phyloP scores from a whole-genome alignment of 305 asterid genomes.

The Fraxinus xanthoxyloides region DNA sequence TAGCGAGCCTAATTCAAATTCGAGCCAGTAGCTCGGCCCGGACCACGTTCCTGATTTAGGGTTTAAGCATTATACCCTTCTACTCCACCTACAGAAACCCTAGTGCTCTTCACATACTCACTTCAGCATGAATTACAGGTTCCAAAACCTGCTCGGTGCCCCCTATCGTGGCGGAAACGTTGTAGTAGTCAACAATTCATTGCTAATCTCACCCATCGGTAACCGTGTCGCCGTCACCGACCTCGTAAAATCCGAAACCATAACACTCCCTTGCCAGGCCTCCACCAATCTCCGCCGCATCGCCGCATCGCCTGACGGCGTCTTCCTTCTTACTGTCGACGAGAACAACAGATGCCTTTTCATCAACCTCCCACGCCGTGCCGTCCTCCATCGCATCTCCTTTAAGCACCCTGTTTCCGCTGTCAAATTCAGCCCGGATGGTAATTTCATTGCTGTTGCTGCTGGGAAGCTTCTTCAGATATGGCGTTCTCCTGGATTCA shows the following conservation, averaged over 20 bases:
- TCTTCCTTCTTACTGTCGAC: constrained; percentile 77
- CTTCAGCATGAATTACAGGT: constrained; percentile 68
- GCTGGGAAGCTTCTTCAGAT: constrained; percentile 88
- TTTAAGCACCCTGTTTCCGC: constrained; percentile 65
- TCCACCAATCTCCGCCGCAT: constrained; percentile 78
- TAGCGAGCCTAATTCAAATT: neutral
- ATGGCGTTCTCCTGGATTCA: constrained; percentile 92
- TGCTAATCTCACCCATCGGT: constrained; percentile 75
- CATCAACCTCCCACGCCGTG: constrained; percentile 79
- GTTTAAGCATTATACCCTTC: constrained; percentile 37
- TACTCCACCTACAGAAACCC: constrained; percentile 14
- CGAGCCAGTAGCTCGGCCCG: neutral
- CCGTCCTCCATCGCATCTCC: constrained; percentile 65
- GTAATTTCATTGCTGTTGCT: constrained; percentile 70
- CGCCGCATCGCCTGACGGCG: constrained; percentile 82
- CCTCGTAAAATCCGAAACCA: constrained; percentile 72
- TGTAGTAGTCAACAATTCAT: constrained; percentile 50
- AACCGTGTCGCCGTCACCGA: constrained; percentile 91
- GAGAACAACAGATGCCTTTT: constrained; percentile 85
- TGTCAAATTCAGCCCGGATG: constrained; percentile 80
- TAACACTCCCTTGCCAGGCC: constrained; percentile 78
- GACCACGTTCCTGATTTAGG: constrained; percentile 20
- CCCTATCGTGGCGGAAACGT: constrained; percentile 99
- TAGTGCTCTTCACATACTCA: constrained; percentile 10
- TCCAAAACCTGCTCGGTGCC: constrained; percentile 90